These are phyloP conservation scores for Iris macrosiphon DNA, from an alignment of 106 monocot species.

Conservation along the genomic window DNA sequence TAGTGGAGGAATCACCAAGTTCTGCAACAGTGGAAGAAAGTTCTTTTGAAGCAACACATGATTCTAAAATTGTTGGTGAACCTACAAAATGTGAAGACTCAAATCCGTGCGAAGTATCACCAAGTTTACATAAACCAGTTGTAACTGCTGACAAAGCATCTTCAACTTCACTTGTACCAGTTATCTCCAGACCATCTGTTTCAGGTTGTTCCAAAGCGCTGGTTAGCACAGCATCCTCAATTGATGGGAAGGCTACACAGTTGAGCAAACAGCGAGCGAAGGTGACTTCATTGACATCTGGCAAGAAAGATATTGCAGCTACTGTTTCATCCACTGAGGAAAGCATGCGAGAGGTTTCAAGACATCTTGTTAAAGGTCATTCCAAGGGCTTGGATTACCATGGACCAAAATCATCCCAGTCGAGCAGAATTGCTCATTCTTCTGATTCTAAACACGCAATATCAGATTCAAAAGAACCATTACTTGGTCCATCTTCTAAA, in stretches of 20 bases:
- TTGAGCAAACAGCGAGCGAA: conserved; percentile 25
- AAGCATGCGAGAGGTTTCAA: conserved; percentile 12
- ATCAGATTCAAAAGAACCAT: conserved; percentile 31
- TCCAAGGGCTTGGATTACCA: conserved; percentile 13
- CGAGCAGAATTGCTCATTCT: conserved; percentile 19
- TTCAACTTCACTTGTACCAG: conserved; percentile 15
- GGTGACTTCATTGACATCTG: conserved; percentile 2
- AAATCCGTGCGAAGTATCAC: conserved; percentile 1
- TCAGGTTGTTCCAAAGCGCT: conserved; percentile 11
- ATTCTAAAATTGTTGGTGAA: conserved; percentile 7
- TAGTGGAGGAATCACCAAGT: conserved; percentile 1
- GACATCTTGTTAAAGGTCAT: conserved; percentile 18
- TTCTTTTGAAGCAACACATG: conserved; percentile 9
- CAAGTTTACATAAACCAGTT: conserved; percentile 13
- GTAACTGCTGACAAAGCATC: conserved; percentile 28
- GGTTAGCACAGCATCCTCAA: conserved; percentile 12
- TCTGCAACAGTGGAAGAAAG: not conserved
- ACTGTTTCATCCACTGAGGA: conserved; percentile 9
- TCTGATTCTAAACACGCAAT: conserved; percentile 29
- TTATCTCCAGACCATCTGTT: conserved; percentile 19
- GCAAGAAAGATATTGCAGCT: conserved; percentile 10
- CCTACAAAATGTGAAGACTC: conserved; percentile 10
- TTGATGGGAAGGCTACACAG: conserved; percentile 16
- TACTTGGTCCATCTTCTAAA: conserved; percentile 18
- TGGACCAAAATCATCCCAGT: conserved; percentile 33